Percentiles rank a stretch among this genome's conserved stretches.
Evolutionary conservation across 106 monocot species (phyloP).

Genomic region (Iris macrosiphon): DNA sequence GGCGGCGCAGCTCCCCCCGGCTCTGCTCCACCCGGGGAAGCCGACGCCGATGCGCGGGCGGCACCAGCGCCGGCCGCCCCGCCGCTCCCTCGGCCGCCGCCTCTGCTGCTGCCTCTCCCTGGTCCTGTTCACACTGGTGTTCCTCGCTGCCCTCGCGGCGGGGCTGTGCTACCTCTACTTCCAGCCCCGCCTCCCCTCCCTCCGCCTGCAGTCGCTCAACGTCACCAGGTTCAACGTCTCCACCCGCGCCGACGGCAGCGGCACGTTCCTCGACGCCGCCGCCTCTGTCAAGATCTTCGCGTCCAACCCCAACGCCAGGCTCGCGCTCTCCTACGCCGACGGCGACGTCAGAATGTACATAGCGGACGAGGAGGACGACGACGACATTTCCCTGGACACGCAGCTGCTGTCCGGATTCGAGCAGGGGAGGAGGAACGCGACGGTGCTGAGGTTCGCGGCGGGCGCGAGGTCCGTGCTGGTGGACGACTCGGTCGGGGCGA

Average conservation of each 20-base stretch:
- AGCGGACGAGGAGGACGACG: constrained; percentile 31
- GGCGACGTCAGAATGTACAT: constrained; percentile 12
- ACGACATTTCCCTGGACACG: constrained; percentile 23
- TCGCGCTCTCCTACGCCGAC: constrained; percentile 31
- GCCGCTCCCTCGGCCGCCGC: constrained; percentile 27
- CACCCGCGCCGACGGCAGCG: constrained; percentile 28
- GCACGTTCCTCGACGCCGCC: constrained; percentile 35
- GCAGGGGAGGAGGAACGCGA: constrained; percentile 35
- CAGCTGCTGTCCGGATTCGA: constrained; percentile 17
- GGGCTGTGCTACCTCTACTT: constrained; percentile 50
- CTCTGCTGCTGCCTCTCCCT: constrained; percentile 36
- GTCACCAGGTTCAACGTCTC: constrained; percentile 18
- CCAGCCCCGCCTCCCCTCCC: constrained; percentile 45
- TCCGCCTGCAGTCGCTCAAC: constrained; percentile 34
- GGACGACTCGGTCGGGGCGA: constrained; percentile 32
- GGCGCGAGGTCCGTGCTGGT: constrained; percentile 22
- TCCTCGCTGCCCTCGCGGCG: constrained; percentile 32
- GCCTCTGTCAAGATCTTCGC: constrained; percentile 15
- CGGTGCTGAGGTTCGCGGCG: constrained; percentile 22
- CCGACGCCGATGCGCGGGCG: constrained; percentile 3
- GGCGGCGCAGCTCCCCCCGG: constrained; percentile 30
- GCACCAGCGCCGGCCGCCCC: constrained; percentile 18
- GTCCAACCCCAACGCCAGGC: constrained; percentile 52
- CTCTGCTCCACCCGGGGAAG: constrained; percentile 32
- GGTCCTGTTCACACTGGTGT: constrained; percentile 18